phyloP scores from a whole-genome alignment of 306 rosid species.

The Mucuna pruriens region DNA sequence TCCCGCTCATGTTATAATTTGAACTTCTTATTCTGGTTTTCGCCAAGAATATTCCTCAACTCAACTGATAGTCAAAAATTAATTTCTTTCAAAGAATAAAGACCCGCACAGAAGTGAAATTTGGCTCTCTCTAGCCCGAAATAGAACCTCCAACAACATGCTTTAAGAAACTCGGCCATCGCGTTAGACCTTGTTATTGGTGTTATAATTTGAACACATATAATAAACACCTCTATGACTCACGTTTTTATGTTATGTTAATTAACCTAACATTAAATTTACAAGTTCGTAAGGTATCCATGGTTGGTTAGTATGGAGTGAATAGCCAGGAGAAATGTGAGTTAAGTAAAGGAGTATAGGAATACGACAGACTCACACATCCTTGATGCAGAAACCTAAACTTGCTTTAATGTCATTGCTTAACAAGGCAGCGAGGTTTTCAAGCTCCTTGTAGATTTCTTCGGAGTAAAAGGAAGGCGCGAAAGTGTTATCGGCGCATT shows the following conservation, averaged over 20 bases:
- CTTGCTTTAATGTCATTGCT: conserved; percentile 47
- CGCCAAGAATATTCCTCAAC: too few species aligned
- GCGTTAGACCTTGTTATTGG: too few species aligned
- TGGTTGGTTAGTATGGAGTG: not conserved
- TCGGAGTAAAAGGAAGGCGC: conserved; percentile 46
- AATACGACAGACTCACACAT: conserved; percentile 56
- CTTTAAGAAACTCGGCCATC: too few species aligned
- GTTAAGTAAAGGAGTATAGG: not conserved
- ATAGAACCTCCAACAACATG: too few species aligned
- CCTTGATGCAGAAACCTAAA: conserved; percentile 70
- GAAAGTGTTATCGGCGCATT: conserved; percentile 42
- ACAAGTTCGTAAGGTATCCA: not conserved
- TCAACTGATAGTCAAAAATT: too few species aligned
- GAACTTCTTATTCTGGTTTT: too few species aligned
- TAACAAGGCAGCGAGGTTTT: conserved; percentile 51
- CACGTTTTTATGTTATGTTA: not conserved
- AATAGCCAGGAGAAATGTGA: not conserved
- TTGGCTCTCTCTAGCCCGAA: too few species aligned
- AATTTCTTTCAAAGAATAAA: too few species aligned
- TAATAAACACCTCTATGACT: not conserved
- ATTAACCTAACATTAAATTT: not conserved
- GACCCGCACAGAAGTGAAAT: too few species aligned
- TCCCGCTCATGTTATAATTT: too few species aligned
- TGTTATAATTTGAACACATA: not conserved
- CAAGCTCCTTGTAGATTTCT: conserved; percentile 48